Base-by-base conservation (phyloP, 495 filamentous ascomycete species). In the Xylaria castorea region DNA sequence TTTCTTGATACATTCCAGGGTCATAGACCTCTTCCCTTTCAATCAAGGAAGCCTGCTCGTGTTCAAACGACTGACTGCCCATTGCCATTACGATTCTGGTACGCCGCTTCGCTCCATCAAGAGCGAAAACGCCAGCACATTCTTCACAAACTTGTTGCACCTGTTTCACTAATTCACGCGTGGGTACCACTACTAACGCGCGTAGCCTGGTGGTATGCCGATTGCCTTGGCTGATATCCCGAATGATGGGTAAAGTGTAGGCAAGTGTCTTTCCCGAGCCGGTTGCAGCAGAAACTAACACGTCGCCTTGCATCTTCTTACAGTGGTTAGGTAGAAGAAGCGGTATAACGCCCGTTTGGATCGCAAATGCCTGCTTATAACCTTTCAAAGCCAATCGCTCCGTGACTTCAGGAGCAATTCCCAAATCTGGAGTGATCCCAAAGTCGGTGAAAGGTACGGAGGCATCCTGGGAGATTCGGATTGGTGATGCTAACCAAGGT, bases 221-320 rank as follows among this genome's bases (percentile, higher is more conserved):
- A 42, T 74, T 82, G 44, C 85, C 83, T 3, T 86, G 81, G 64
- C 89, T 88, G 51, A 98, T 80, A n/a, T 89, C 87, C 50, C 93
- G 89, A 20, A 97, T 83, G 74, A 98, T 88, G 0, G 95, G 95
- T n/a, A 98, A 84, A 1, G 94, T 86, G 73, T 98, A 98, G 6
- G 95, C 91, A 3, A 98, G 82, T 0, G 95, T 98, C 78, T 98
- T 98, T 60, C 95, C 95, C 0, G 95, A 98, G 5, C 95, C 95
- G 1, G 95, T 98, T 4, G 93, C 89, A 1, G 95, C 95, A 27
- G 94, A 94, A 20, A 98, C 88, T 65, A 96, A 92, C 8, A 98
- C 72, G 81, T 98, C 95, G 3, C 93, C 92, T 3, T 85, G 80
- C 68, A 88, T 86, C 20, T 80, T 83, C 53, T 87, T 79, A 20